Conservation (phyloP, 2,329 filamentous ascomycete species). For the Beauveria rudraprayagi region DNA sequence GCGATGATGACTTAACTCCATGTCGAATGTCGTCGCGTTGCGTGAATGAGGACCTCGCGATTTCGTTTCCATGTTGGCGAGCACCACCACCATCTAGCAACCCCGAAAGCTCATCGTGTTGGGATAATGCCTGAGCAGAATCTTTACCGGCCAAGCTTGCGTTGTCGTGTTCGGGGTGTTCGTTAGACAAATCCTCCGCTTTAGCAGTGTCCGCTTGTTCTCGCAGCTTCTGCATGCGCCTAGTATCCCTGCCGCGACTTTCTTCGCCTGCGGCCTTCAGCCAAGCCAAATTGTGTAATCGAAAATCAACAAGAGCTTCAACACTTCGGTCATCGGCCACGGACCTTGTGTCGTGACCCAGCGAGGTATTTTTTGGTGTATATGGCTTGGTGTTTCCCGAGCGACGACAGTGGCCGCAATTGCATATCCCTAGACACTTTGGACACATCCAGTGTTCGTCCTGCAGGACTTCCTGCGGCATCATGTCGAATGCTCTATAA, state of each 20-base stretch:
- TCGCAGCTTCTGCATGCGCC: constrained; percentile 48
- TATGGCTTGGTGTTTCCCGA: constrained; percentile 64
- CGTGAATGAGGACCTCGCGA: not conserved
- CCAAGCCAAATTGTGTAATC: constrained; percentile 81
- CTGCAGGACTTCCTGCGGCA: constrained; percentile 76
- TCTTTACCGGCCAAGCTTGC: constrained; percentile 12
- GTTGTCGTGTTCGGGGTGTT: constrained; percentile 19
- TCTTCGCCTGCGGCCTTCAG: constrained; percentile 54
- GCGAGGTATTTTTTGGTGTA: constrained; percentile 74
- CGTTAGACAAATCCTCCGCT: constrained; percentile 33
- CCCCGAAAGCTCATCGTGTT: not conserved
- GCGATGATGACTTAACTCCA: not conserved
- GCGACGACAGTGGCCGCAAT: constrained; percentile 71
- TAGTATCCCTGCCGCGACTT: constrained; percentile 47
- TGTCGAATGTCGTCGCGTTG: not conserved
- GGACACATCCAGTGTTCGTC: constrained; percentile 81
- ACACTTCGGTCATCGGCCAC: constrained; percentile 88
- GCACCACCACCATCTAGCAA: not conserved
- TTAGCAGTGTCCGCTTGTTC: constrained; percentile 51
- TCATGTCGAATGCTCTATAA: constrained; percentile 83
- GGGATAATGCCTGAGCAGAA: not conserved
- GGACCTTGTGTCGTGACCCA: constrained; percentile 85
- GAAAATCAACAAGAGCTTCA: constrained; percentile 85
- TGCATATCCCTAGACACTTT: constrained; percentile 77
- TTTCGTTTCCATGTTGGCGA: not conserved